Base-by-base conservation (phyloP, 2,329 filamentous ascomycete genomes). In the Epichloe uncinata region DNA sequence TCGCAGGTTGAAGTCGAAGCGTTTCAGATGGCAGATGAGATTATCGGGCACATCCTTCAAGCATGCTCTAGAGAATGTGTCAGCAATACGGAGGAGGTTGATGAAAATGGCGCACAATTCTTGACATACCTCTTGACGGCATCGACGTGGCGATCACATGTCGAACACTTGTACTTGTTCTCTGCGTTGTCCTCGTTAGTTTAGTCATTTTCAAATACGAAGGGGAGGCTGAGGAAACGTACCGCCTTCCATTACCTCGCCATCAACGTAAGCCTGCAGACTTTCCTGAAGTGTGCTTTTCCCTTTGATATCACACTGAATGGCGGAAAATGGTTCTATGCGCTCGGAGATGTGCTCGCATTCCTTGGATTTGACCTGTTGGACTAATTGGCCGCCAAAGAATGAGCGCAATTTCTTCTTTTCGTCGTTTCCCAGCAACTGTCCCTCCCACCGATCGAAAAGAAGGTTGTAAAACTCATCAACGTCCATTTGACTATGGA, bases 101-200 rank as follows among this genome's bases (percentile, higher is more conserved):
- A 16, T n/a, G 20, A 5, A 7, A 30, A 26, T 43, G 8, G 9
- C 2, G n/a, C 12, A 40, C 6, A 12, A 18, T 42, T 11, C 3
- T 34, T 18, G 30, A 58, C 63, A 58, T 66, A 83, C 80, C 85
- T 79, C 66, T 95, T 96, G 56, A 97, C 87, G 18, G 93, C 93
- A 66, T 96, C 85, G 15, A 98, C 93, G 58, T 93, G 85, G 11
- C 80, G 79, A 54, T 88, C 86, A 63, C 93, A 98, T 4, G 81
- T 85, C 33, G 89, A 90, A 68, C 93, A 98, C 56, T 94, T 95
- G 72, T 97, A 98, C 69, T 95, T 96, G 71, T 98, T 97, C 60
- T 95, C 89, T 84, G 56, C 13, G 44, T n/a, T 45, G 8, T 3
- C 8, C n/a, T 30, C 22, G 20, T 44, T 37, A 41, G 42, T 45